These are phyloP conservation scores for Paramecium tetraurelia DNA, from an alignment of 73 alveolate genomes.

Conservation along the genomic window DNA sequence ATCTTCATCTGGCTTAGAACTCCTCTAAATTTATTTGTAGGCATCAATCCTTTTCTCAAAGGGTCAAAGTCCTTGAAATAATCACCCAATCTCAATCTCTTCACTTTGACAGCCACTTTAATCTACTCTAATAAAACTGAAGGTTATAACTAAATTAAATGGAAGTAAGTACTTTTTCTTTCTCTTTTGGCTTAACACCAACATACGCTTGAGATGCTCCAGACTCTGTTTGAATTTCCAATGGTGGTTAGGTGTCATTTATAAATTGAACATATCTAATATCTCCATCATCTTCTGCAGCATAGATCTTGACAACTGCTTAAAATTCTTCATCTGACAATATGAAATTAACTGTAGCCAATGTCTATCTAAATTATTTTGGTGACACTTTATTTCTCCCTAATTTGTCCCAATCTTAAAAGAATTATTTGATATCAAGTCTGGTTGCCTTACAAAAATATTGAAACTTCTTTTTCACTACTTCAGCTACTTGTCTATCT, in stretches of 20 bases:
- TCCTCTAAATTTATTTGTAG: conserved; percentile 86
- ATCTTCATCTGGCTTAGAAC: conserved; percentile 81
- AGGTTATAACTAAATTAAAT: conserved; percentile 51
- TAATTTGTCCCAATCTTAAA: conserved; percentile 87
- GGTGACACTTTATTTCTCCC: conserved; percentile 85
- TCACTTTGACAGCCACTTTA: conserved; percentile 83
- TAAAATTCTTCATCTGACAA: conserved; percentile 79
- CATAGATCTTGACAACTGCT: conserved; percentile 81
- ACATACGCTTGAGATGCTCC: conserved; percentile 61
- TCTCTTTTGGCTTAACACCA: conserved; percentile 69
- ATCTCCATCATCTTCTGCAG: conserved; percentile 73
- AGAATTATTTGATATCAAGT: conserved; percentile 86
- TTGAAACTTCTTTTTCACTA: conserved; percentile 65
- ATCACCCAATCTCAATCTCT: conserved; percentile 92
- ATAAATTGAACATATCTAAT: conserved; percentile 85
- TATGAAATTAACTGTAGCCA: conserved; percentile 75
- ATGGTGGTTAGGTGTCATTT: conserved; percentile 73
- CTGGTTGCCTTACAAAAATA: conserved; percentile 73
- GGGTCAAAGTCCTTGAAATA: conserved; percentile 91
- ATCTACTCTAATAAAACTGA: conserved; percentile 73
- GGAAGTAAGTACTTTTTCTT: conserved; percentile 45
- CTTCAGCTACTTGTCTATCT: conserved; percentile 76
- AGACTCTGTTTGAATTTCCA: conserved; percentile 58
- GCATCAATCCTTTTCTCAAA: conserved; percentile 89
- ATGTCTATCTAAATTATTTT: conserved; percentile 82